Evolutionary conservation across 2,329 filamentous ascomycete species (phyloP), one percentile per base, ranked within the genome.

Genomic region (Beauveria medogensis): DNA sequence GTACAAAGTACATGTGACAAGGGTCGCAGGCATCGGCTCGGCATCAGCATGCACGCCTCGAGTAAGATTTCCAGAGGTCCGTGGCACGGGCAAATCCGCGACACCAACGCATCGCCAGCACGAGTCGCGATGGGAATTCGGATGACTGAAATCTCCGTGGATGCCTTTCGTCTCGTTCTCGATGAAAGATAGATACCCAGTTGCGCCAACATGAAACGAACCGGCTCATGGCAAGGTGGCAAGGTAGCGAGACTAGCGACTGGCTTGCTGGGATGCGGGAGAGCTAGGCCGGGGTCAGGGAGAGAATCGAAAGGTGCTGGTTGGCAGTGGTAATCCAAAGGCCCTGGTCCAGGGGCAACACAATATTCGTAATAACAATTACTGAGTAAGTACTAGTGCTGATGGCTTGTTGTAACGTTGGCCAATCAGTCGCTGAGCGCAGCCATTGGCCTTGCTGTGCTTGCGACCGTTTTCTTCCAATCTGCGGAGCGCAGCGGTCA

Each of bases 311-410:
- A 24, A 14, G 18, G 40, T 48, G 40, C 56, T 59, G 52, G 37
- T 52, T 34, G 30, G 28, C 28, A 10, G 28, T 30, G 28, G 28
- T 10, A 30, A 34, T 14, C 30, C 10, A 34, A 34, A 5, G 30
- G 34, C 47, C 47, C 56, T 53, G 56, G 56, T 53, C 56, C 48
- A 59, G 56, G 56, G 56, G 56, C 26, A 59, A n/a, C 24, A 12
- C 55, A 22, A 58, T 41, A n/a, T 16, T 48, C 30, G 37, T 24
- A 37, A 16, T 37, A 37, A 37, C 14, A 14, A 37, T 16, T 37
- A 37, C 34, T 16, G 5, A 37, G 34, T 16, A 37, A 10, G 34
- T 37, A 37, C 14, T 37, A 37, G 34, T 37, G 14, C 34, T 30
- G 30, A 30, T 30, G 8, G 3, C 14, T 34, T 26, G 24, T 14